phyloP scores from a whole-genome alignment of 805 yeast species.

The Monosporozyma yasuniensis region DNA sequence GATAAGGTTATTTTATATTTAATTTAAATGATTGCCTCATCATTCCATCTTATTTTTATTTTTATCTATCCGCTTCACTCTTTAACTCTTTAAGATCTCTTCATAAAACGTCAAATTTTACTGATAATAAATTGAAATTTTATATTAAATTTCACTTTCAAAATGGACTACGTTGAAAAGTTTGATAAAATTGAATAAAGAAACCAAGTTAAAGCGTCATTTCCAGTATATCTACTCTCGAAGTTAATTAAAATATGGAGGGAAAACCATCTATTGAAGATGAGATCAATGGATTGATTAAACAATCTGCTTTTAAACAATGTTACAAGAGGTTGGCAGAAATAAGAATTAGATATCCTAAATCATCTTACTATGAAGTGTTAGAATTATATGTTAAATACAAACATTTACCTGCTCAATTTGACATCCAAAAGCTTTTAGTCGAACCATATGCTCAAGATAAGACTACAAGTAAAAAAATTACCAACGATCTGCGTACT shows the following conservation, averaged over 20 bases:
- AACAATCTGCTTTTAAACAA: conserved; percentile 46
- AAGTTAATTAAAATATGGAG: conserved; percentile 1
- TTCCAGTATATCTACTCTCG: not conserved
- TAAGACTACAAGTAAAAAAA: conserved; percentile 8
- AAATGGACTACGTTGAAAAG: not conserved
- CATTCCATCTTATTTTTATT: no score
- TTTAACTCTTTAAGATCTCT: no score
- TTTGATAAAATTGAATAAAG: not conserved
- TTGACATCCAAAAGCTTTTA: conserved; percentile 26
- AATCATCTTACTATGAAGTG: conserved; percentile 41
- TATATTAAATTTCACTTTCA: not conserved
- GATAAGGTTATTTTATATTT: no score
- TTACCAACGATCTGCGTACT: conserved; percentile 43
- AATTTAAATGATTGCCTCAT: no score
- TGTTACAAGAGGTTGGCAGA: conserved; percentile 33
- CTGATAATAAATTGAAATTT: not conserved
- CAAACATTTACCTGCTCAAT: conserved; percentile 23
- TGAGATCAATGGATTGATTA: conserved; percentile 37
- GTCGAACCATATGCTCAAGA: conserved; percentile 22
- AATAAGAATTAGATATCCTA: conserved; percentile 49
- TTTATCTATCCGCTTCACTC: no score
- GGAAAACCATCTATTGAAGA: conserved; percentile 19
- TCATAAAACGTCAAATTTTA: not conserved
- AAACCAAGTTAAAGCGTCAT: not conserved
- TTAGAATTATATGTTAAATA: conserved; percentile 27